phyloP scores from a whole-genome alignment of 306 rosid species.

The Ormosia emarginata region DNA sequence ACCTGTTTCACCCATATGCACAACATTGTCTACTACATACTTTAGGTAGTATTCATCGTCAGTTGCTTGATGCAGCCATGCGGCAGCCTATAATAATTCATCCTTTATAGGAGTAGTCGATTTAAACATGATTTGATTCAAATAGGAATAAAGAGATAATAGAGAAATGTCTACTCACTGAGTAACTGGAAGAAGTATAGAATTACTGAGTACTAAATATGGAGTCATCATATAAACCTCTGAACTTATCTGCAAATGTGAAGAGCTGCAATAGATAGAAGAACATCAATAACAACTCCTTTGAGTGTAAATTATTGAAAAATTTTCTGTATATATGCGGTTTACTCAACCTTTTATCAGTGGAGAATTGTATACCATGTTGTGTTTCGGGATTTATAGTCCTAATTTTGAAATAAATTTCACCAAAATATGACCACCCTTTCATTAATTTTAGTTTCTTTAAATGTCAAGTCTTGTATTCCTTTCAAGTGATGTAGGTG shows the following conservation, averaged over 20 bases:
- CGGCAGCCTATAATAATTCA: constrained; percentile 87
- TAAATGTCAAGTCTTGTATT: not conserved
- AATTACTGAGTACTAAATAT: constrained; percentile 49
- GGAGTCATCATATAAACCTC: constrained; percentile 71
- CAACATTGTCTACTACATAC: constrained; percentile 67
- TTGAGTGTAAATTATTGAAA: not conserved
- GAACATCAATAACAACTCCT: not conserved
- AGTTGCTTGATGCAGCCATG: constrained; percentile 66
- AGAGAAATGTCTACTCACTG: constrained; percentile 33
- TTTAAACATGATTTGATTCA: not conserved
- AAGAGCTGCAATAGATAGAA: constrained; percentile 37
- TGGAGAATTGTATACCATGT: not conserved
- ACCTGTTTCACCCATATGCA: constrained; percentile 85
- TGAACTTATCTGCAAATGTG: constrained; percentile 71
- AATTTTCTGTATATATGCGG: not conserved
- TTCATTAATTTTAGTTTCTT: not conserved
- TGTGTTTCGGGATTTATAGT: not conserved
- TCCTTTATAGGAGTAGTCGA: constrained; percentile 40
- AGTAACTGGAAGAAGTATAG: constrained; percentile 74
- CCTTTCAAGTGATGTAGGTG: not conserved
- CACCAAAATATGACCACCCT: not conserved
- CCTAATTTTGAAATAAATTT: not conserved
- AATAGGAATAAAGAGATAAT: not conserved
- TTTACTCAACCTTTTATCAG: not conserved
- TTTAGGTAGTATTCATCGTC: constrained; percentile 67